A percentile compares a stretch with the other conserved stretches of the same genome.
These are phyloP conservation scores for Hyparrhenia diplandra DNA, from an alignment of 176 grass and related monocot genomes.

Conservation along the genomic window DNA sequence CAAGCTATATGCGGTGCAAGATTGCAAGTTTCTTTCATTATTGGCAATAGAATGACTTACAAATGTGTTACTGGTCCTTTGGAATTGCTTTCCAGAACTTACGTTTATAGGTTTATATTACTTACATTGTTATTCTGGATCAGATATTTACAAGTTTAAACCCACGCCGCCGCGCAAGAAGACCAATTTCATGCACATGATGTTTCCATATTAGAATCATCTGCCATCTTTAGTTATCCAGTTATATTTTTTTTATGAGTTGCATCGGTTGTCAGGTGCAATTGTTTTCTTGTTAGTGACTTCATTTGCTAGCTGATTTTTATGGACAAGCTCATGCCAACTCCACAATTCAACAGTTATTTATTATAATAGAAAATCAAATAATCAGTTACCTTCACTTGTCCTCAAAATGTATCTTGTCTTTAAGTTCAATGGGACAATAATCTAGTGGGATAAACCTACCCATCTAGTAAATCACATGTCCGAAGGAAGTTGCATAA, in stretches of 20 bases:
- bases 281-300: not conserved
- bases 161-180: not conserved
- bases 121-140: not conserved
- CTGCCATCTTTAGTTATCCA: not conserved
- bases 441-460: not conserved
- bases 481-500: not conserved
- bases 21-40: not conserved
- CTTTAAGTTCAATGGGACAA: not conserved
- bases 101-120: not conserved
- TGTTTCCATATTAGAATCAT: not conserved
- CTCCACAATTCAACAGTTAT: not conserved
- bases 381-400: not conserved
- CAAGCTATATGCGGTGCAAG: not conserved
- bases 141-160: not conserved
- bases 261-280: not conserved
- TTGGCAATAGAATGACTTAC: not conserved
- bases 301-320: constrained; percentile 9
- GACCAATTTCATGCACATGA: not conserved
- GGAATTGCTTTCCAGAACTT: not conserved
- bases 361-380: not conserved
- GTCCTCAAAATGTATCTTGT: not conserved
- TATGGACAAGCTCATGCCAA: not conserved
- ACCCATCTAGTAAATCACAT: not conserved
- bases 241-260: not conserved
- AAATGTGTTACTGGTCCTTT: not conserved